A percentile compares a stretch with the other conserved stretches of the same genome.
phyloP scores from a whole-genome alignment of 2,329 filamentous ascomycete genomes.

The Aspergillus sp. region DNA sequence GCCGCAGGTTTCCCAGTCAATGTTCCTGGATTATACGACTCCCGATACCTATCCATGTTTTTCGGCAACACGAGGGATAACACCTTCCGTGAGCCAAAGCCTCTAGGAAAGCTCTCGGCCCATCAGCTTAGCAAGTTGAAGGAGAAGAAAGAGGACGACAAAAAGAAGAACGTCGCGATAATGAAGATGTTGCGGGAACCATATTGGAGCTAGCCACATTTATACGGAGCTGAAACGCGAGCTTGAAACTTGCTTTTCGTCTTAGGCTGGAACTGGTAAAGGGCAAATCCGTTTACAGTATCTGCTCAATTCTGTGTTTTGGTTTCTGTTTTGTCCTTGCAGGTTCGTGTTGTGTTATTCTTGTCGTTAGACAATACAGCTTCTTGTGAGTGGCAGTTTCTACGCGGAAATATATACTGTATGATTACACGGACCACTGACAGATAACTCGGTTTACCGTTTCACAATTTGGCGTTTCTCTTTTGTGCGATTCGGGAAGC shows the following conservation, averaged over 20 bases:
- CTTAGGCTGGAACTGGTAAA: not conserved
- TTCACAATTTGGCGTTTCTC: not conserved
- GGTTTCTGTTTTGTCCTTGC: not conserved
- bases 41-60: not conserved
- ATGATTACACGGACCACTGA: not conserved
- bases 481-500: not conserved
- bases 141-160: not conserved
- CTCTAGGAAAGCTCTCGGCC: not conserved
- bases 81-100: not conserved
- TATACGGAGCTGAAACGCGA: not conserved
- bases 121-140: not conserved
- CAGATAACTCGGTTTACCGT: not conserved
- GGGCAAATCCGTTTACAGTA: not conserved
- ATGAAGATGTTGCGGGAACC: not conserved
- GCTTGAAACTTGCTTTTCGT: not conserved
- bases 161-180: slow-evolving; percentile 1
- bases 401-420: not conserved
- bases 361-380: not conserved
- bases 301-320: not conserved
- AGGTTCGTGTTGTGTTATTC: not conserved
- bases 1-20: not conserved
- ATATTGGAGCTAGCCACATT: not conserved
- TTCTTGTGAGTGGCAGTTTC: not conserved
- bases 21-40: not conserved
- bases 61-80: not conserved